Percentiles rank a stretch among this genome's conserved stretches.
Evolutionary conservation across 306 rosid genomes (phyloP).

Genomic region (Echinosophora koreensis): DNA sequence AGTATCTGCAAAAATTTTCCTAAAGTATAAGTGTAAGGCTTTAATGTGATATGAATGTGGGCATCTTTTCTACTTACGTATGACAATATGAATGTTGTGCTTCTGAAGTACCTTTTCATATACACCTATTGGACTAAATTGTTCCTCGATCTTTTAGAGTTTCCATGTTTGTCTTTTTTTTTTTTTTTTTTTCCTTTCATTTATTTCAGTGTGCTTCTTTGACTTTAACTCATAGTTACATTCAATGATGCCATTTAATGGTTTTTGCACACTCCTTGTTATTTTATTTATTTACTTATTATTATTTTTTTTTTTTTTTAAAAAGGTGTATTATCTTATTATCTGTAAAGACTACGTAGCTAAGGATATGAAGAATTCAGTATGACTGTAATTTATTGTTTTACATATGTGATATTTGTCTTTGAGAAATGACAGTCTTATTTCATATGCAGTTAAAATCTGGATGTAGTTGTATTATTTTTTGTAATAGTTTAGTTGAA

Average conservation of each 20-base stretch:
- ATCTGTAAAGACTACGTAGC: too few species aligned
- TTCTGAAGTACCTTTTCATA: not conserved
- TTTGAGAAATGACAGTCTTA: conserved; percentile 7
- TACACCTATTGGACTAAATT: not conserved
- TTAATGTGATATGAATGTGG: too few species aligned
- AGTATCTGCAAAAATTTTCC: too few species aligned
- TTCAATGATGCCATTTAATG: not conserved
- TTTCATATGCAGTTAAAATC: not conserved
- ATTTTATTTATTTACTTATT: not conserved
- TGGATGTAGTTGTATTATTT: conserved; percentile 13
- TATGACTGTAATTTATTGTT: conserved; percentile 3
- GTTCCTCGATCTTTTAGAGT: conserved; percentile 13
- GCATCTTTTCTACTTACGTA: not conserved
- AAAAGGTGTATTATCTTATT: too few species aligned
- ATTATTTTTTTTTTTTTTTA: too few species aligned
- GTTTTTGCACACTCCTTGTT: not conserved
- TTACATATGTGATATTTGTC: not conserved
- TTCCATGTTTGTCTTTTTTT: conserved; percentile 4
- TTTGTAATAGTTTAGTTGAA: conserved; percentile 14
- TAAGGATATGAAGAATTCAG: conserved; percentile 5
- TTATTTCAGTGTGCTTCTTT: not conserved
- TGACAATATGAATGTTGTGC: not conserved
- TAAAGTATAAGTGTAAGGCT: not conserved
- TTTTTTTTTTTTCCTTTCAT: not conserved
- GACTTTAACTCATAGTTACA: not conserved